Conservation (phyloP, 768 basidiomycete species). For the Dacryopinax primogenitus region DNA sequence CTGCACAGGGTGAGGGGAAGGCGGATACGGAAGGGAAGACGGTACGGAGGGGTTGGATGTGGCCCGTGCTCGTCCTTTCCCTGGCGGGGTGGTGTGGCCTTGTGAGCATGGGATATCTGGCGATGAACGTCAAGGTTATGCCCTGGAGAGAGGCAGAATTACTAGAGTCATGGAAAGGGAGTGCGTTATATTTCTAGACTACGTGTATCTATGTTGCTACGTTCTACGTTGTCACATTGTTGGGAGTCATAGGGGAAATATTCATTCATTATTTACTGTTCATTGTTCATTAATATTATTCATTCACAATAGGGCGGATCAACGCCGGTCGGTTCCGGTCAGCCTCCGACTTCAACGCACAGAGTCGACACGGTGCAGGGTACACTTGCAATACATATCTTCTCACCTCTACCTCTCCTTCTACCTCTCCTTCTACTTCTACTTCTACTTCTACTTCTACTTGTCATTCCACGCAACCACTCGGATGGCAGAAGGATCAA, state of each 20-base stretch:
- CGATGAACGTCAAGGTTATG: neutral
- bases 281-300: neutral
- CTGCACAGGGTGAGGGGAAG: neutral
- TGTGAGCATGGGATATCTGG: neutral
- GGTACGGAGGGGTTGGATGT: neutral
- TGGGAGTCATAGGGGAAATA: too few species aligned
- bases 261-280: too few species aligned
- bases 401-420: neutral
- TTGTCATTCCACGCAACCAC: neutral
- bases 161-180: neutral
- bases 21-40: neutral
- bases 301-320: too few species aligned
- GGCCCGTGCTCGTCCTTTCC: neutral
- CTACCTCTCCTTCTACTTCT: neutral
- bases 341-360: neutral
- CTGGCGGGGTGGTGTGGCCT: neutral
- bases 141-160: neutral
- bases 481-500: constrained; percentile 77
- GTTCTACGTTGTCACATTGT: neutral
- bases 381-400: too few species aligned
- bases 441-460: neutral
- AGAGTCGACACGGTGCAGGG: neutral
- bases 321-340: neutral
- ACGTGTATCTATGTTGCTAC: neutral
- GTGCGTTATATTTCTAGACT: too few species aligned